Evolutionary conservation across 805 yeast species (phyloP).

Genomic region (Ogataea henricii): DNA sequence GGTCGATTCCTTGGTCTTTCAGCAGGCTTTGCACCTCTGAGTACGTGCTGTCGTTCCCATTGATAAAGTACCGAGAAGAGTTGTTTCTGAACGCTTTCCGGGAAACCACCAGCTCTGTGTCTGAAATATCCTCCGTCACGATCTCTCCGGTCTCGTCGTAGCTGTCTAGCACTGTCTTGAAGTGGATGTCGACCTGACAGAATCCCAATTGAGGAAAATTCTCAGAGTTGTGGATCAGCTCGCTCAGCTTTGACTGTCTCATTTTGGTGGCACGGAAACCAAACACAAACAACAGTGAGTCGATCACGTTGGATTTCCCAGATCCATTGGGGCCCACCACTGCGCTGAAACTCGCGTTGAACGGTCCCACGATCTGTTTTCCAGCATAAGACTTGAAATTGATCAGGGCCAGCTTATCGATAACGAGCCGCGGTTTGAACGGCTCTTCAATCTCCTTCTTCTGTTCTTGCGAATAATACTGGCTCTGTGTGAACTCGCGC

Average conservation of each 20-base stretch:
- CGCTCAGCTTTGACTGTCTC: conserved; percentile 94
- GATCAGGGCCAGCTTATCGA: conserved; percentile 68
- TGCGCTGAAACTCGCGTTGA: conserved; percentile 90
- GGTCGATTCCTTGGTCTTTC: conserved; percentile 83
- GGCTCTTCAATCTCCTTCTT: conserved; percentile 15
- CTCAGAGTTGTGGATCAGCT: conserved; percentile 89
- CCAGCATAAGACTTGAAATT: conserved; percentile 98
- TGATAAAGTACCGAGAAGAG: conserved; percentile 74
- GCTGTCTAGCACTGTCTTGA: conserved; percentile 69
- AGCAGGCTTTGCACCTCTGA: conserved; percentile 76
- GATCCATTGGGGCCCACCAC: conserved; percentile 99
- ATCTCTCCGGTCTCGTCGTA: conserved; percentile 23
- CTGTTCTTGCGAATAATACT: conserved; percentile 11
- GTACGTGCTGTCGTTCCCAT: conserved; percentile 68
- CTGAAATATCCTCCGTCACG: conserved; percentile 49
- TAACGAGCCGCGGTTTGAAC: conserved; percentile 60
- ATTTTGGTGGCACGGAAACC: conserved; percentile 95
- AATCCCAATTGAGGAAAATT: conserved; percentile 61
- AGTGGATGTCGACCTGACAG: conserved; percentile 91
- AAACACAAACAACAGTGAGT: conserved; percentile 94
- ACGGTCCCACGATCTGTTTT: conserved; percentile 89
- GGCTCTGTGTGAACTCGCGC: conserved; percentile 9
- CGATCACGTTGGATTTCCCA: conserved; percentile 97
- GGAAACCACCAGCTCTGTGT: conserved; percentile 66
- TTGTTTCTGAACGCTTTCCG: conserved; percentile 80